phyloP scores from a whole-genome alignment of 495 filamentous ascomycete genomes.

The Podospora appendiculata region DNA sequence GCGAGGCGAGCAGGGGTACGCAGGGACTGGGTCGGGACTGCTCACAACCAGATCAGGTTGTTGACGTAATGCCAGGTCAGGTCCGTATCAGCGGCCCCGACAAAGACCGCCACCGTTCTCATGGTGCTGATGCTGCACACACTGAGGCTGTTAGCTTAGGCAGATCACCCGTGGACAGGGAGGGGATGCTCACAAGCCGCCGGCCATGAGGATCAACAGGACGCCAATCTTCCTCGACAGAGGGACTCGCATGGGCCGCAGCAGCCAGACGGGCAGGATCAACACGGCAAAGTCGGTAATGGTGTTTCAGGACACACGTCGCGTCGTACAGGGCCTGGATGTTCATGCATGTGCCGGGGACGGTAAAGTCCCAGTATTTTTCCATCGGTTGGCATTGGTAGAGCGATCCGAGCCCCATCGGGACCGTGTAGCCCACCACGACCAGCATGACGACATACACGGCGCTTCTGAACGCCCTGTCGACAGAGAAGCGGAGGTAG shows the following conservation, averaged over 20 bases:
- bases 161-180: background rate
- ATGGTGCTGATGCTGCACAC: constrained; percentile 16
- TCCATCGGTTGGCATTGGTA: constrained; percentile 20
- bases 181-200: constrained; percentile 14
- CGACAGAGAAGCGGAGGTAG: constrained; percentile 19
- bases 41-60: constrained; percentile 22
- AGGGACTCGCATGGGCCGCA: constrained; percentile 6
- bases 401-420: constrained; percentile 11
- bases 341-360: constrained; percentile 12
- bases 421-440: constrained; percentile 14
- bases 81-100: constrained; percentile 5
- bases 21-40: background rate
- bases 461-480: constrained; percentile 12
- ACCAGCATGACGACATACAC: constrained; percentile 19
- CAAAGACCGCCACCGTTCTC: constrained; percentile 9
- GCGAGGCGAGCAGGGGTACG: background rate
- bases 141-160: background rate
- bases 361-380: constrained; percentile 16
- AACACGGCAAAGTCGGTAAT: constrained; percentile 14
- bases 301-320: constrained; percentile 12
- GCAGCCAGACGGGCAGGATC: constrained; percentile 18
- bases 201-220: constrained; percentile 18
- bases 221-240: constrained; percentile 17
- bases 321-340: constrained; percentile 5
- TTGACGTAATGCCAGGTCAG: constrained; percentile 14